Evolutionary conservation across 768 basidiomycete genomes (phyloP).

Genomic region (Pleurotus platypus): DNA sequence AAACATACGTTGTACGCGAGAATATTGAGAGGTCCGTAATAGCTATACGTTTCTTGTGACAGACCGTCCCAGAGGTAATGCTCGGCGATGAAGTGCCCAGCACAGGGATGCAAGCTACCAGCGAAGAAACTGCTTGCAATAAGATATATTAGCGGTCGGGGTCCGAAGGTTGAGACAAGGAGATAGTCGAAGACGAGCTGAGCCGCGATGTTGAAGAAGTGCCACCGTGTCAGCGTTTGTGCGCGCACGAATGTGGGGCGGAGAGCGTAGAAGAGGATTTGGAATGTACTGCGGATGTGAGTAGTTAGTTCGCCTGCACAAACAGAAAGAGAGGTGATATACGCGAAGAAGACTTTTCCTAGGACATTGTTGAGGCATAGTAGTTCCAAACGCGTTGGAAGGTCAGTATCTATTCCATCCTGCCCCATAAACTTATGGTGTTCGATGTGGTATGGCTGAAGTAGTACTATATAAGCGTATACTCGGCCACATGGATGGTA

Average conservation of each 20-base stretch:
- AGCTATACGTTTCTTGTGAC: constrained; percentile 94
- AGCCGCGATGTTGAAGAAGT: constrained; percentile 67
- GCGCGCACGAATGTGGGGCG: constrained; percentile 89
- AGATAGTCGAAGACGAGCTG: constrained; percentile 73
- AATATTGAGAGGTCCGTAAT: constrained; percentile 88
- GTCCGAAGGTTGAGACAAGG: constrained; percentile 45
- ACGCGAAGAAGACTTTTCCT: constrained; percentile 98
- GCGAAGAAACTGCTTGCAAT: constrained; percentile 93
- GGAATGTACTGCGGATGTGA: constrained; percentile 70
- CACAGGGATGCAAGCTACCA: constrained; percentile 92
- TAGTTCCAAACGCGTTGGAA: constrained; percentile 85
- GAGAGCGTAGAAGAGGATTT: constrained; percentile 96
- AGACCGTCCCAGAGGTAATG: constrained; percentile 94
- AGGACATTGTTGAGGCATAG: constrained; percentile 89
- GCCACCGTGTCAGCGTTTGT: constrained; percentile 82
- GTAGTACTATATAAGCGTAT: neutral
- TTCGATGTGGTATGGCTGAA: constrained; percentile 86
- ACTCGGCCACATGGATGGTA: no score
- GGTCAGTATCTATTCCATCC: constrained; percentile 94
- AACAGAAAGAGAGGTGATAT: constrained; percentile 24
- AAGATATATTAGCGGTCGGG: constrained; percentile 69
- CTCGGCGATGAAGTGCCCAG: constrained; percentile 97
- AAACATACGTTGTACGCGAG: constrained; percentile 86
- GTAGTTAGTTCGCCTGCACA: neutral
- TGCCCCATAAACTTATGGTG: constrained; percentile 96